Base-by-base conservation (phyloP, 23 red algal species). In the Cyanidioschyzon merolae region DNA sequence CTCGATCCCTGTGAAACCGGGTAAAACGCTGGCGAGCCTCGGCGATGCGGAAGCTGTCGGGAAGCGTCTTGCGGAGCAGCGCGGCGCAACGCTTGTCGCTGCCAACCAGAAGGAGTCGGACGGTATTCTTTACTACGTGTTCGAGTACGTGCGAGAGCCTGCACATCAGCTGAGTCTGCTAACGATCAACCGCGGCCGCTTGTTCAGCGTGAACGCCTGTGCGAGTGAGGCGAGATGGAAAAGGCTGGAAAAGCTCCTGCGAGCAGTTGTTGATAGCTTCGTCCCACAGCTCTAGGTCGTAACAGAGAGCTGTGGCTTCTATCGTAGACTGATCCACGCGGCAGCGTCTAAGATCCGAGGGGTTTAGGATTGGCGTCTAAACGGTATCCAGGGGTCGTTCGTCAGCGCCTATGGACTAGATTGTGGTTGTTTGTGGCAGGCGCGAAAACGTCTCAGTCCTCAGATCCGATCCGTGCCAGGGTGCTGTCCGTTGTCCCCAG, bases 141-240 rank as follows among this genome's bases (percentile, higher is more conserved):
- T 98, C 59, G 94, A 98, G 67, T 81, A 90, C 31, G 79, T 89
- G 80, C 58, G 67, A 25, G 82, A 77, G 1, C 84, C 58, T 16
- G 68, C 76, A 2, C 88, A 91, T 58, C 87, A 98, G 76, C 27
- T 98, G 17, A 92, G 83, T 1, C 67, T 89, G 39, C 76, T 98
- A 12, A 77, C 76, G 1, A 75, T 90, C 50, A 83, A 88, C 78
- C 90, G 88, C 63, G 83, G 79, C 36, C 90, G 91, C 78, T 80
- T 98, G 45, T 98, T 90, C 67, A 82, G 77, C 34, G 88, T 98
- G 0, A 98, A 86, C 37, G 89, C 86, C 35, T 83, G 63, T 35
- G 32, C 63, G 12, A 71, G 63, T 35, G 63, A 71, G 63, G 32
- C 21, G 12, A 7, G 63, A 3, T 71, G 63, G 63, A 25, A 25